Conservation (phyloP, 768 basidiomycete genomes). For the Tricholoma matsutake region DNA sequence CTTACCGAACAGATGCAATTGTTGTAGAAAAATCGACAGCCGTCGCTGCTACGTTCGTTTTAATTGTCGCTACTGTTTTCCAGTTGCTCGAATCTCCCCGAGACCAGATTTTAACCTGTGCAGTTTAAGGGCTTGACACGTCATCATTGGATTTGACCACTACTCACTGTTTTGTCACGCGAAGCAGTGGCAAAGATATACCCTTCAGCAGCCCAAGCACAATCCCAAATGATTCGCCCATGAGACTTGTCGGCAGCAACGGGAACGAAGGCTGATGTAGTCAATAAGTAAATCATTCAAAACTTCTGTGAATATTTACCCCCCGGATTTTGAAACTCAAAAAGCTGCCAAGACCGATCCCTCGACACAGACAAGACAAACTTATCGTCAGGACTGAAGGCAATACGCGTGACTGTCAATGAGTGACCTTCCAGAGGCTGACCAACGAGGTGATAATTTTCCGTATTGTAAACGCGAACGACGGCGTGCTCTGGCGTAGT, state of each 20-base stretch:
- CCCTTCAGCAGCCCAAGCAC: conserved; percentile 77
- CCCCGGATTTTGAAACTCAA: conserved; percentile 42
- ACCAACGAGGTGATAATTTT: conserved; percentile 68
- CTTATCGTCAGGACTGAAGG: conserved; percentile 84
- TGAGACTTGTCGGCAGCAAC: conserved; percentile 80
- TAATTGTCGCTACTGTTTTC: conserved; percentile 58
- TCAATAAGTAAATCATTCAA: neutral
- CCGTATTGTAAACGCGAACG: conserved; percentile 76
- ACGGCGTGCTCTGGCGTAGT: conserved; percentile 87
- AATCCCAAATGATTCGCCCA: conserved; percentile 94
- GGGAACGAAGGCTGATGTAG: conserved; percentile 55
- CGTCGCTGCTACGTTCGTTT: conserved; percentile 74
- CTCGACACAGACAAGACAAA: conserved; percentile 82
- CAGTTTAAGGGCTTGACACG: neutral
- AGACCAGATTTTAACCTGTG: conserved; percentile 84
- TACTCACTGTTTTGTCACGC: conserved; percentile 87
- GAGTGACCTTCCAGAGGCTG: conserved; percentile 77
- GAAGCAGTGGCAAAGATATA: conserved; percentile 90
- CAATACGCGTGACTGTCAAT: conserved; percentile 86
- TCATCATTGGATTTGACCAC: neutral
- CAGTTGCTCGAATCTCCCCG: conserved; percentile 43
- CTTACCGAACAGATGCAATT: conserved; percentile 34
- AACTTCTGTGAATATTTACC: conserved; percentile 29
- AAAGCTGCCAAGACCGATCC: conserved; percentile 90
- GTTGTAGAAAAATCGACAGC: conserved; percentile 62